These are phyloP conservation scores for Triangularia setosa DNA, from an alignment of 2,329 filamentous ascomycete species.

Conservation along the genomic window DNA sequence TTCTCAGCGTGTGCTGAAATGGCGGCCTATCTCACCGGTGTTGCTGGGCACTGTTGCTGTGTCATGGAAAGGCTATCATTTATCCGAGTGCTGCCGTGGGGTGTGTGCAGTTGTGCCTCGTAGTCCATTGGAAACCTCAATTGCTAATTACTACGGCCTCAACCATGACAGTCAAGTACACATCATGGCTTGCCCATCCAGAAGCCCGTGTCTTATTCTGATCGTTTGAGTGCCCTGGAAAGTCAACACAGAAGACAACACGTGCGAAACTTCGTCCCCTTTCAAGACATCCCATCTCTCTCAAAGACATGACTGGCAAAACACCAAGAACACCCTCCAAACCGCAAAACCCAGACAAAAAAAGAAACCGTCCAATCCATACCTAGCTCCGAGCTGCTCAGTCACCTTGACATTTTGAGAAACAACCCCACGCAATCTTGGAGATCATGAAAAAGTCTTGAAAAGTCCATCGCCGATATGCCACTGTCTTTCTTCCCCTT, in stretches of 20 bases:
- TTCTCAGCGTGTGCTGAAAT: background rate
- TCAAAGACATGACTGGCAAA: background rate
- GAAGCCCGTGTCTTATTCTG: background rate
- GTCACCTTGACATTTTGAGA: background rate
- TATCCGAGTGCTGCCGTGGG: slow-evolving; percentile 2
- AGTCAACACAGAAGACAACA: slow-evolving; percentile 19
- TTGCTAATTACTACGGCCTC: slow-evolving; percentile 8
- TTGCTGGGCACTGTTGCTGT: background rate
- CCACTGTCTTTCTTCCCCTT: background rate
- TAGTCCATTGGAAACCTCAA: background rate
- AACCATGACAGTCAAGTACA: background rate
- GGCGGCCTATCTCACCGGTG: background rate
- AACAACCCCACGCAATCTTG: background rate
- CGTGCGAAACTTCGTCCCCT: slow-evolving; percentile 12
- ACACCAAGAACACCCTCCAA: background rate
- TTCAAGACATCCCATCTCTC: background rate
- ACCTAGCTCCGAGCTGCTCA: background rate
- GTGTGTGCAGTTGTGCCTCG: background rate
- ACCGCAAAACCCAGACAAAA: background rate
- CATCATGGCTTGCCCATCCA: background rate
- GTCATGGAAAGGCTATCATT: slow-evolving; percentile 1
- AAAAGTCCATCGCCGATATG: background rate
- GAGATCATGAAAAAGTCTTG: background rate
- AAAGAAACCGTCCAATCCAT: background rate
- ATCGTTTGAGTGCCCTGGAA: background rate